These are phyloP conservation scores for Nymphaea colorata DNA, from an alignment of 164 flowering plant species.

Conservation along the genomic window DNA sequence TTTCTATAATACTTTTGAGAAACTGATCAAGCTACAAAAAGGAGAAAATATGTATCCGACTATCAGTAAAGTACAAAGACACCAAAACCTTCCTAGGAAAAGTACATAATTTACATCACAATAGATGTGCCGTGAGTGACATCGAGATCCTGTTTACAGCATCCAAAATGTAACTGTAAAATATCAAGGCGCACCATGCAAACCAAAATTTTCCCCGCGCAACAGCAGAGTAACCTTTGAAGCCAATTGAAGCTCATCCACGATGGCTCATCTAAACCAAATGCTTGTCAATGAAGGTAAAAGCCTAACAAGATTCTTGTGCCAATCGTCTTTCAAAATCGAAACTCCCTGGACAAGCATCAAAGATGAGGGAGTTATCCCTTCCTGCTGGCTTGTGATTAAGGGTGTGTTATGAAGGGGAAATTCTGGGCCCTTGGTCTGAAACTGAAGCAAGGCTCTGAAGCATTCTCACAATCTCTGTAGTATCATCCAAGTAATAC, in stretches of 20 bases:
- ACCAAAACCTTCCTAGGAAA: neutral
- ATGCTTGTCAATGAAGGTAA: neutral
- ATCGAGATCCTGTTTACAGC: neutral
- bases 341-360: neutral
- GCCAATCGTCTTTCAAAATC: neutral
- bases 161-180: too few relatives aligned
- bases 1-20: neutral
- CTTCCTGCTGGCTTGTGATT: neutral
- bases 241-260: neutral
- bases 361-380: neutral
- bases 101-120: neutral
- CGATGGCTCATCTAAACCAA: neutral
- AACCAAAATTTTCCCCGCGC: neutral
- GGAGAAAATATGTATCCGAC: neutral
- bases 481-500: constrained; percentile 59
- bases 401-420: neutral
- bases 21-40: neutral
- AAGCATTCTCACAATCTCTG: constrained; percentile 46
- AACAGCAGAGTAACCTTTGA: neutral
- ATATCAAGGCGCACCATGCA: too few relatives aligned
- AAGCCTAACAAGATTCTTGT: neutral
- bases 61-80: neutral
- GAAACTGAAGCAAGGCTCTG: constrained; percentile 60
- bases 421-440: constrained; percentile 17
- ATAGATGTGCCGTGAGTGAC: neutral